Evolutionary conservation across 2,329 filamentous ascomycete species (phyloP), one percentile per base, ranked within the genome.

Genomic region (Colletotrichum spaethianum): DNA sequence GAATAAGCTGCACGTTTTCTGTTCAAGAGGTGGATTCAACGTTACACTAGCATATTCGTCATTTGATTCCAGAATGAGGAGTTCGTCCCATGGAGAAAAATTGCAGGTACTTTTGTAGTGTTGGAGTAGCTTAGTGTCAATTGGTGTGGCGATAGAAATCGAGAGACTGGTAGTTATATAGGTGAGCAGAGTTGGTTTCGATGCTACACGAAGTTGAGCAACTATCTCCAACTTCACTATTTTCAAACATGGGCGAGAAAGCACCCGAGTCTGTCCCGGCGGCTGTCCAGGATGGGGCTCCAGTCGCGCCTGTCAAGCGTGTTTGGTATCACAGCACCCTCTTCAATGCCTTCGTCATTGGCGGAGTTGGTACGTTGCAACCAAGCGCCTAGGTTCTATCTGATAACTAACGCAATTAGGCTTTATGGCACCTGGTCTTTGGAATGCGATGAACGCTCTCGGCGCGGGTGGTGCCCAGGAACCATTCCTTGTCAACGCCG

Each of bases 371-470:
- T 63, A 63, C 8, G 64, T 40, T 31, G 4, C 9, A 31, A 26
- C 18, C 12, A 38, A 20, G 23, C 14, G 42, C n/a, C 20, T 6
- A 7, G 40, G 23, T 40, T n/a, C 6, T 20, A 5, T 6, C 8
- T 33, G 12, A 12, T 16, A 8, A 26, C 55, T 66, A 52, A 66
- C 44, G 2, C 31, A n/a, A 18, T 5, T 18, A 72, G 69, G 69
- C 1, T 89, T 88, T 74, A 79, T 87, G 44, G 84, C 84, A 0
- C 85, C 85, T 0, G 85, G 85, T 0, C 77, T 90, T 3, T 89
- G 88, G 87, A 89, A 88, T 76, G 87, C 87, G 1, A 88, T 89
- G 85, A 88, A 86, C 72, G 80, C 82, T 1, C 79, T 88, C 6
- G 87, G 87, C 20, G 87, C 87, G 1, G 87, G 87, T 48, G 87